Evolutionary conservation across 106 monocot species (phyloP).

Genomic region (Agapanthus africanus): DNA sequence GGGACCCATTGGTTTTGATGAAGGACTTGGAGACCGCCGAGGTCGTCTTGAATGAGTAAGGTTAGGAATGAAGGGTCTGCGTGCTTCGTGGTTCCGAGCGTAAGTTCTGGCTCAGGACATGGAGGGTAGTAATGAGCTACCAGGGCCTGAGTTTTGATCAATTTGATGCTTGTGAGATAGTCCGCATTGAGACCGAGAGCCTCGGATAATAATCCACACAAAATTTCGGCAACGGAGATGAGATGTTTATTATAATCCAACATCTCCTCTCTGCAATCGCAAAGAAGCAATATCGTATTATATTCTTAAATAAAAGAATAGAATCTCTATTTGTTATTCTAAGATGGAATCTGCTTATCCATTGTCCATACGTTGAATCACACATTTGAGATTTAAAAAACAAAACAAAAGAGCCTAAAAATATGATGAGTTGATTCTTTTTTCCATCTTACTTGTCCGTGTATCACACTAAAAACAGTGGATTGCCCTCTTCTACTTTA

Average conservation of each 20-base stretch:
- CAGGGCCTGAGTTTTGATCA: conserved; percentile 26
- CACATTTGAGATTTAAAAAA: not conserved
- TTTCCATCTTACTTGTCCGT: too few relatives aligned
- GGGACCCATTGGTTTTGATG: conserved; percentile 40
- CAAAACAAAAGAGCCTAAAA: not conserved
- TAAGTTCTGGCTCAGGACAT: conserved; percentile 61
- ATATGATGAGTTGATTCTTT: too few relatives aligned
- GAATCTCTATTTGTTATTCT: not conserved
- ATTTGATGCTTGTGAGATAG: conserved; percentile 45
- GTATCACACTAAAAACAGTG: too few relatives aligned
- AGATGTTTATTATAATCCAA: not conserved
- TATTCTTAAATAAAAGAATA: not conserved
- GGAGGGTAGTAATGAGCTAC: conserved; percentile 65
- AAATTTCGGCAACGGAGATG: not conserved
- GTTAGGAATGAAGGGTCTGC: conserved; percentile 54
- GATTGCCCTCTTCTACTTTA: too few relatives aligned
- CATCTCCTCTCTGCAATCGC: not conserved
- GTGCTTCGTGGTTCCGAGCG: conserved; percentile 55
- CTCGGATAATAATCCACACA: conserved; percentile 6
- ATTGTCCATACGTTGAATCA: not conserved
- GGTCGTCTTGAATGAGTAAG: conserved; percentile 55
- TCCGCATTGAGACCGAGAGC: conserved; percentile 16
- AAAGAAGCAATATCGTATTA: not conserved
- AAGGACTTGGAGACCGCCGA: conserved; percentile 62
- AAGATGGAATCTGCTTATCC: not conserved